These are phyloP conservation scores for Cercospora zeae-maydis DNA, from an alignment of 2,329 filamentous ascomycete species.

Conservation along the genomic window DNA sequence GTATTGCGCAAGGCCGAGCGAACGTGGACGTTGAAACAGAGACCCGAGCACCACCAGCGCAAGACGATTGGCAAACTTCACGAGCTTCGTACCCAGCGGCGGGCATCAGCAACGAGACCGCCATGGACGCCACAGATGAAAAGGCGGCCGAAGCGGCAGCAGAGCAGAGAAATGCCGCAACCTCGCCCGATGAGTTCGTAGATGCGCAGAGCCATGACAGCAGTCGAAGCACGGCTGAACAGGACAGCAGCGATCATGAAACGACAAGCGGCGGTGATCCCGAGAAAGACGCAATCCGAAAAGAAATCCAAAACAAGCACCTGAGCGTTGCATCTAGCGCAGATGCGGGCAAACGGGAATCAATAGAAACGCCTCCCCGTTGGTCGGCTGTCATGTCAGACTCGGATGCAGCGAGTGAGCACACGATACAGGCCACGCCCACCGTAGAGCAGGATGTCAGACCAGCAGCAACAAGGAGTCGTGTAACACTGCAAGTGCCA, in stretches of 20 bases:
- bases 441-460: constrained; percentile 4
- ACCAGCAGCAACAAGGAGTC: constrained; percentile 11
- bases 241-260: background rate
- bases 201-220: background rate
- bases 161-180: background rate
- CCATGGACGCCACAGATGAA: constrained; percentile 19
- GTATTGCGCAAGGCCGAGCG: constrained; percentile 7
- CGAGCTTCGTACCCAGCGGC: background rate
- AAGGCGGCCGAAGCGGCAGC: constrained; percentile 12
- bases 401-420: constrained; percentile 16
- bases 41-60: background rate
- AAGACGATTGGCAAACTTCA: background rate
- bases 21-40: background rate
- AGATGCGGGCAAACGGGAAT: constrained; percentile 21
- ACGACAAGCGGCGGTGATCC: constrained; percentile 4
- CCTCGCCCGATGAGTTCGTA: constrained; percentile 1
- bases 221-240: background rate
- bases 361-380: constrained; percentile 22
- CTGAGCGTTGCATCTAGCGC: constrained; percentile 16
- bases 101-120: background rate
- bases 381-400: constrained; percentile 20
- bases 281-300: constrained; percentile 21
- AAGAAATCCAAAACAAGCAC: constrained; percentile 21
- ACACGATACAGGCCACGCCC: constrained; percentile 9
- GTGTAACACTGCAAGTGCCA: constrained; percentile 15